phyloP scores from a whole-genome alignment of 2,329 filamentous ascomycete genomes.

The Pezicula neosporulosa region DNA sequence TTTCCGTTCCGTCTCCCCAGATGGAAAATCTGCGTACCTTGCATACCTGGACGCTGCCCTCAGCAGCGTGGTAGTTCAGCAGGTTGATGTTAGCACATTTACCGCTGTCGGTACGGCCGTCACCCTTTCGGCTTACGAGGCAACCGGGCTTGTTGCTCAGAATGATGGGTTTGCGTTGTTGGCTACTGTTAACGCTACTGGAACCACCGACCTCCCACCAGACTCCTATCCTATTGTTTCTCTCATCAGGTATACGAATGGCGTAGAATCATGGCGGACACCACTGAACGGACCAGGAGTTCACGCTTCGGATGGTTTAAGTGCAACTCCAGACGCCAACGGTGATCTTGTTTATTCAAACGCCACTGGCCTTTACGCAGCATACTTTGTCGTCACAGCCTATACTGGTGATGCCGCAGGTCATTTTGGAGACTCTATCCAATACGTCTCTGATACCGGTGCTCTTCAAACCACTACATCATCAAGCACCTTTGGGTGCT shows the following conservation, averaged over 20 bases:
- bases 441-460: conserved; percentile 46
- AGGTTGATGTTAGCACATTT: conserved; percentile 52
- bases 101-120: conserved; percentile 47
- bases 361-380: conserved; percentile 51
- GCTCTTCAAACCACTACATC: conserved; percentile 47
- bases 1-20: conserved; percentile 56
- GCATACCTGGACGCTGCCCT: conserved; percentile 56
- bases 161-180: conserved; percentile 61
- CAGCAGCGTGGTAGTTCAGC: conserved; percentile 53
- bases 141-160: conserved; percentile 58
- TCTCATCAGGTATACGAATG: conserved; percentile 55
- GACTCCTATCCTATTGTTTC: conserved; percentile 48
- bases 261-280: conserved; percentile 54
- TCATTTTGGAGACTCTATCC: conserved; percentile 55
- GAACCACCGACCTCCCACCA: conserved; percentile 44
- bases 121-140: conserved; percentile 53
- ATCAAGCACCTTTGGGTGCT: conserved; percentile 56
- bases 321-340: conserved; percentile 55
- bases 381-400: conserved; percentile 57
- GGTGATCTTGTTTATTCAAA: conserved; percentile 60
- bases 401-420: conserved; percentile 51
- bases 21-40: conserved; percentile 55
- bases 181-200: conserved; percentile 47
- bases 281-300: conserved; percentile 55
- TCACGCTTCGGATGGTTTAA: conserved; percentile 34